Percentiles rank a stretch among this genome's conserved stretches.
phyloP scores from a whole-genome alignment of 257 asterid genomes.

The Solanum neorickii region DNA sequence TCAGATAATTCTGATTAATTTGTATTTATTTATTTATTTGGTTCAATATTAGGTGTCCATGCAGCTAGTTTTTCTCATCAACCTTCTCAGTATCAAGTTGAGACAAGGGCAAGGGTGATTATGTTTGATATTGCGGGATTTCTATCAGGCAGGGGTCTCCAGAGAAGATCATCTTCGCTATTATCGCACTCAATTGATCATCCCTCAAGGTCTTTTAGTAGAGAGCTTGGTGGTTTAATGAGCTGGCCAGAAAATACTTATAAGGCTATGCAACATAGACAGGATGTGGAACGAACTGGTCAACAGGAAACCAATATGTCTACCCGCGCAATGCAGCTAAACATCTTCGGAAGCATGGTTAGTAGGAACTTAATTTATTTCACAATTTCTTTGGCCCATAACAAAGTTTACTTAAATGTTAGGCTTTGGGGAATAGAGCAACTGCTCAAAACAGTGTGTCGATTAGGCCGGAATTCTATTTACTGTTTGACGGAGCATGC shows the following conservation, averaged over 20 bases:
- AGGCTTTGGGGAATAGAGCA: background rate
- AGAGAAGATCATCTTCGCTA: slow-evolving; percentile 39
- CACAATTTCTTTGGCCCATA: background rate
- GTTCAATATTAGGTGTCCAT: slow-evolving; percentile 25
- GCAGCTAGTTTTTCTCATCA: slow-evolving; percentile 44
- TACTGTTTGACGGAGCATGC: background rate
- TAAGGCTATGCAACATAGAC: slow-evolving; percentile 12
- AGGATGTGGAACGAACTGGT: slow-evolving; percentile 15
- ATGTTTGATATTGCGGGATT: slow-evolving; percentile 57
- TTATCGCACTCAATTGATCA: slow-evolving; percentile 39
- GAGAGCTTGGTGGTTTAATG: slow-evolving; percentile 53
- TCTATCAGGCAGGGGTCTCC: slow-evolving; percentile 40
- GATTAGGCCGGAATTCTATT: background rate
- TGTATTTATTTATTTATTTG: background rate
- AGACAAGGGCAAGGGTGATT: slow-evolving; percentile 66
- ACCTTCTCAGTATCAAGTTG: slow-evolving; percentile 46
- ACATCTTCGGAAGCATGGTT: slow-evolving; percentile 80
- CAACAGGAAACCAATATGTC: slow-evolving; percentile 44
- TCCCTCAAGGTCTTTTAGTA: slow-evolving; percentile 30
- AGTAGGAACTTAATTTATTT: slow-evolving; percentile 1
- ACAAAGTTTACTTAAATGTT: background rate
- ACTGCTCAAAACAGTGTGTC: background rate
- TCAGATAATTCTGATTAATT: background rate
- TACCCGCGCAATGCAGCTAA: slow-evolving; percentile 65
- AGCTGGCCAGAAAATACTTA: slow-evolving; percentile 60